Conservation (phyloP, 106 monocot species). For the Dendrobium catenatum region DNA sequence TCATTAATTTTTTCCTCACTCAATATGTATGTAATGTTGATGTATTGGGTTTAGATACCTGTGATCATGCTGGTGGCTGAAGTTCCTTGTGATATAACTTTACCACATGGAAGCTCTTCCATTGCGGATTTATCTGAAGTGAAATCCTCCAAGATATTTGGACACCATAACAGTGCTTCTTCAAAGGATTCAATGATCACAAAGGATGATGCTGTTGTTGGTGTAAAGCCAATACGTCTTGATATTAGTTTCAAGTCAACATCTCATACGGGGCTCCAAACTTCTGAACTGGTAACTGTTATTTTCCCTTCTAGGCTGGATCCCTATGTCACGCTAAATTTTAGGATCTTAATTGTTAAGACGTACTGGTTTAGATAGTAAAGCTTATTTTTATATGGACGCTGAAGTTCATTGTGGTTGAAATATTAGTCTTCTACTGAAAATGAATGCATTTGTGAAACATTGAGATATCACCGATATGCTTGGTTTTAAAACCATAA, state of each 20-base stretch:
- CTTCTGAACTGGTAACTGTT: constrained; percentile 74
- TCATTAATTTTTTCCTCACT: neutral
- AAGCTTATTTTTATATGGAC: neutral
- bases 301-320: neutral
- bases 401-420: neutral
- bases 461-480: neutral
- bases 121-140: constrained; percentile 23
- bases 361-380: neutral
- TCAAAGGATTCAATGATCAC: constrained; percentile 11
- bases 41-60: constrained; percentile 63
- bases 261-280: constrained; percentile 93
- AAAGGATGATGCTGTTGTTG: constrained; percentile 18
- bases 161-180: constrained; percentile 16
- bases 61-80: constrained; percentile 89
- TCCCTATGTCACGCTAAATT: neutral
- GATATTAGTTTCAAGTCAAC: constrained; percentile 98
- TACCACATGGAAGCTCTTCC: constrained; percentile 37
- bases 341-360: neutral
- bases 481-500: neutral
- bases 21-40: neutral
- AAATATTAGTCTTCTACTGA: neutral
- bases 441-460: neutral
- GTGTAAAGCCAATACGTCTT: constrained; percentile 62
- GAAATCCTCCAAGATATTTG: constrained; percentile 17
- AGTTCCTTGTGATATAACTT: constrained; percentile 65